A percentile compares a stretch with the other conserved stretches of the same genome.
These are phyloP conservation scores for Raffaelea ambrosiae DNA, from an alignment of 2,329 filamentous ascomycete species.

Conservation along the genomic window DNA sequence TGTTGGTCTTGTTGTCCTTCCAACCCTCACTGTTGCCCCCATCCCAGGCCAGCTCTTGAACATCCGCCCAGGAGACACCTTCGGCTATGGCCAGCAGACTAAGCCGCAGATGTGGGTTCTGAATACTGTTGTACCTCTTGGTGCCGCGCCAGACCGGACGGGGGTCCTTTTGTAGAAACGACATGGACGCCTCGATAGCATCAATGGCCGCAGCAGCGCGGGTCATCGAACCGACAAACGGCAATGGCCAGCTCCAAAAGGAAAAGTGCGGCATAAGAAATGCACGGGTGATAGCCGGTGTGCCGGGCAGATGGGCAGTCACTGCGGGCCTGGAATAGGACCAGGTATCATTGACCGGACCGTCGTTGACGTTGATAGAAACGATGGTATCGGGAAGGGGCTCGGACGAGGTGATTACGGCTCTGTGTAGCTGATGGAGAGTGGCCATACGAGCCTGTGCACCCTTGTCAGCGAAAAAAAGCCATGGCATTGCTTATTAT, in stretches of 20 bases:
- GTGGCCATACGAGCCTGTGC: neutral
- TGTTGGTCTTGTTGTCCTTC: too few relatives aligned
- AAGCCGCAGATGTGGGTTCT: constrained; percentile 22
- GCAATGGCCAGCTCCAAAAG: neutral
- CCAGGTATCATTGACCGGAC: constrained; percentile 25
- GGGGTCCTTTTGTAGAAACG: constrained; percentile 20
- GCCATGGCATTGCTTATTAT: neutral
- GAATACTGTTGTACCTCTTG: constrained; percentile 28
- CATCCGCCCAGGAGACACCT: constrained; percentile 31
- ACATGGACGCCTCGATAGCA: neutral
- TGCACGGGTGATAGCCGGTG: too few relatives aligned
- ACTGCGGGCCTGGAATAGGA: constrained; percentile 31
- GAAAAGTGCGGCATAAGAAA: constrained; percentile 4
- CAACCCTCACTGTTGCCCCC: too few relatives aligned
- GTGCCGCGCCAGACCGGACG: constrained; percentile 28
- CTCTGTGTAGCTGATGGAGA: constrained; percentile 9
- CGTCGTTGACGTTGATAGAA: constrained; percentile 36
- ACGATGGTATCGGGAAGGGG: constrained; percentile 37
- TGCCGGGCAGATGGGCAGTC: constrained; percentile 14
- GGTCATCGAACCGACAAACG: neutral
- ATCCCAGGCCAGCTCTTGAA: constrained; percentile 25
- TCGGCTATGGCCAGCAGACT: constrained; percentile 22
- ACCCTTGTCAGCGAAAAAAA: neutral
- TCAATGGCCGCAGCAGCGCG: constrained; percentile 11
- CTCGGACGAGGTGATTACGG: constrained; percentile 10